Base-by-base conservation (phyloP, 2,329 filamentous ascomycete species). In the Colletotrichum caudatum region DNA sequence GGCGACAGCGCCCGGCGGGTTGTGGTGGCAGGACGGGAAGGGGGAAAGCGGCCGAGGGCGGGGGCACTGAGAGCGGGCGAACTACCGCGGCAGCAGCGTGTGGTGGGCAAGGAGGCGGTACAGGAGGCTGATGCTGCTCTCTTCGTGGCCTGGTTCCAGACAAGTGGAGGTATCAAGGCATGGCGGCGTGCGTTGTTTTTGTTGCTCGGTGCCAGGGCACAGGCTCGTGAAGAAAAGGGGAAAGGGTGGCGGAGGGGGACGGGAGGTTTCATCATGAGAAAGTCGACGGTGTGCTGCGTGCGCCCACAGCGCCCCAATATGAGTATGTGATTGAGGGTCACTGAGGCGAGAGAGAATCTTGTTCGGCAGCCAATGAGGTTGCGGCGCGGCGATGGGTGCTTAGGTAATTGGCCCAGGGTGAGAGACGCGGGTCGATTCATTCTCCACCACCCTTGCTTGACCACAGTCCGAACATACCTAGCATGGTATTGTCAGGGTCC, bases 251-350 rank as follows among this genome's bases (percentile, higher is more conserved):
- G 69, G 54, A 72, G 46, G 48, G 59, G 53, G 39, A 60, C 33
- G 50, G 54, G 69, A 37, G 69, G 65, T 72, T 72, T 72, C 69
- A 72, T 72, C 65, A 64, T 59, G 59, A 59, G 44, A 68, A 60
- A 56, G 44, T 63, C 56, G 59, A 56, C 35, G 7, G 57, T 64
- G 64, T 23, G 48, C 51, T 18, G n/a, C 54, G 54, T 37, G 48
- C 35, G 48, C 60, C 60, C 60, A 63, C 60, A 63, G 3, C 44
- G 37, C 66, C 48, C 57, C 57, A 51, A 51, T 48, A 60, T 62
- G 68, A 48, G 57, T 62, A 33, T 71, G 51, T 71, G 58, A 41
- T 57, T 71, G 54, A 71, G 69, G 69, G 69, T 69, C 69, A 33
- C 59, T 54, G 23, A 63, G 60, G 33, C 26, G 35, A 41, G 51